Evolutionary conservation across 2,329 filamentous ascomycete species (phyloP), one percentile per base, ranked within the genome.

Genomic region (Hysterium pulicare): DNA sequence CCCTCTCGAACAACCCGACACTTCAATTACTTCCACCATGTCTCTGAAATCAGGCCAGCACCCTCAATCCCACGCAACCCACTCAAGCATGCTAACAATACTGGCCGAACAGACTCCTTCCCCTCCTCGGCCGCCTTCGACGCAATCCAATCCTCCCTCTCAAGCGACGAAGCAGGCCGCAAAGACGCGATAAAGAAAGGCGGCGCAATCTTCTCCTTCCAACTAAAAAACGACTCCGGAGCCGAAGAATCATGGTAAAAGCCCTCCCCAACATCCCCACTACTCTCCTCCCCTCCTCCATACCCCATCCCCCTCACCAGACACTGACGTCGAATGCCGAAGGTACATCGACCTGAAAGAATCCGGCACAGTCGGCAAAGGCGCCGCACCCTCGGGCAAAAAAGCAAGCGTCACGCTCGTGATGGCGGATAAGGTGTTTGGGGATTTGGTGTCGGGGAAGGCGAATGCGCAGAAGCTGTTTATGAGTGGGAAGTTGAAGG

Each of bases 401-500:
- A 95, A 96, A 75, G 83, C 91, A 31, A 88, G 83, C 65, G 91
- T 97, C 46, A 94, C 88, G n/a, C 79, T 97, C 34, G 69, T 78
- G 4, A 80, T 97, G 54, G 87, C 83, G 46, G 93, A 98, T 50
- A 79, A 81, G 44, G 89, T 97, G 71, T 98, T 98, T 64, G 81
- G 74, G 53, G 84, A 86, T 66, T 79, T 98, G 53, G 83, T 95
- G 41, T 62, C 76, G 28, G 93, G 93, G 66, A 89, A 94, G 76
- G 89, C 87, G 58, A 95, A 96, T 65, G 90, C 93, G 44, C 93
- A 98, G 78, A 83, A 84, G 57, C 75, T 98, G 51, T 96, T 97
- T 74, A 97, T 98, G 91, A 81, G 81, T n/a, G 93, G 93, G 60
- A 96, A 95, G 79, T 78, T 98, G 64, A 98, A 97, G 86, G 82